Evolutionary conservation across 176 grass and related monocot genomes (phyloP).

Genomic region (Oryza longistaminata): DNA sequence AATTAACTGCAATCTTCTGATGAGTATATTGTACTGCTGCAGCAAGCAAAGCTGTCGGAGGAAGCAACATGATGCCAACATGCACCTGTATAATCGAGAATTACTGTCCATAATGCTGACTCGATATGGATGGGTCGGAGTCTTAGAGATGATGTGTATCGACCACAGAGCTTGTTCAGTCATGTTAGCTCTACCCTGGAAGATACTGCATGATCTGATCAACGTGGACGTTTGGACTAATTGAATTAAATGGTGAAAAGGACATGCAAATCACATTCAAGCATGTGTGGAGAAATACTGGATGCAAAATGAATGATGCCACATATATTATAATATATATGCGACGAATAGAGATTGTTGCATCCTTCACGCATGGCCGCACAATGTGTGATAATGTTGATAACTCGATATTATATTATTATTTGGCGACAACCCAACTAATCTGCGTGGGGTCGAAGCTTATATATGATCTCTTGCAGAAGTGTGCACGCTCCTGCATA

Average conservation of each 20-base stretch:
- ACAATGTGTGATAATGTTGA: background rate
- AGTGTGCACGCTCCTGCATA: background rate
- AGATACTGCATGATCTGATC: background rate
- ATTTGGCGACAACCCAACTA: background rate
- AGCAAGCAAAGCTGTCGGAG: too few relatives aligned
- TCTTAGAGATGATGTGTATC: background rate
- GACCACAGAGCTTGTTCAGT: background rate
- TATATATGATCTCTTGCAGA: background rate
- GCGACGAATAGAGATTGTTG: background rate
- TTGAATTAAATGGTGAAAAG: background rate
- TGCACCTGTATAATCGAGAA: too few relatives aligned
- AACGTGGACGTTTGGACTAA: background rate
- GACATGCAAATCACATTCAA: background rate
- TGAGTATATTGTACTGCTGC: too few relatives aligned
- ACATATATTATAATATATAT: background rate
- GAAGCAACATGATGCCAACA: too few relatives aligned
- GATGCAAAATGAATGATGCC: background rate
- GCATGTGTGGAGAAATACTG: background rate
- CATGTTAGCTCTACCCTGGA: background rate
- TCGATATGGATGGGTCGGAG: background rate
- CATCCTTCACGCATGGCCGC: background rate
- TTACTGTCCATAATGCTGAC: too few relatives aligned
- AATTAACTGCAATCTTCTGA: too few relatives aligned
- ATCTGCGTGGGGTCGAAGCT: background rate
- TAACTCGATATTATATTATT: background rate